Base-by-base conservation (phyloP, 2,329 filamentous ascomycete species). In the Scedosporium apiospermum region DNA sequence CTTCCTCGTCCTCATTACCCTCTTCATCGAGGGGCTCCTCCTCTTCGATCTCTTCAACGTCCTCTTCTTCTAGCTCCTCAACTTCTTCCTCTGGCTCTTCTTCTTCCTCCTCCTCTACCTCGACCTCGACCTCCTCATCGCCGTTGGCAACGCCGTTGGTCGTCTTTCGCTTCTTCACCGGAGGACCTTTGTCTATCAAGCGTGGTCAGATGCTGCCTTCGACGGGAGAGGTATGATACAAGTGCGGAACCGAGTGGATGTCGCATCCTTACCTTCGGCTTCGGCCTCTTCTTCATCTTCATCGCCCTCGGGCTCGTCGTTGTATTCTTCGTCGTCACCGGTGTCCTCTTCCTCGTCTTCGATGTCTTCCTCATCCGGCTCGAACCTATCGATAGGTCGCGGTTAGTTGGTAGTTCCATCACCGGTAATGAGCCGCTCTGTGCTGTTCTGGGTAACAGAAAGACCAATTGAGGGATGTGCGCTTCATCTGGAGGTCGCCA, bases 141-240 rank as follows among this genome's bases (percentile, higher is more conserved):
- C 70, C 69, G 21, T 65, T 69, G 23, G 65, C 65, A 10, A 70
- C 67, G 27, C 70, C 71, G 26, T 72, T 68, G 63, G 67, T 71
- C 27, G 77, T 80, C 77, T 81, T 82, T 68, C 75, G 76, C 73
- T 81, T 82, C 75, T 82, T 82, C 63, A 76, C 76, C 44, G 80
- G 80, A 58, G 78, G 79, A 61, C 75, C 74, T 64, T 74, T 70
- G 61, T 71, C 73, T 77, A 65, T 9, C 30, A 1, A 21, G 16
- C 53, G 53, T 6, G 30, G 27, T 41, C 23, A 58, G 26, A 4
- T 27, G 44, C 62, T 53, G 61, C 62, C 51, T 26, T 30, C 16
- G 34, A 42, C 46, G 30, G 41, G 16, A 16, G 46, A 49, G 38
- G 18, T 16, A n/a, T 64, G 67, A 65, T 57, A 68, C 64, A 41